A percentile compares a stretch with the other conserved stretches of the same genome.
Conservation (phyloP, 352 stramenopile species). For the Pythium utonaiense region DNA sequence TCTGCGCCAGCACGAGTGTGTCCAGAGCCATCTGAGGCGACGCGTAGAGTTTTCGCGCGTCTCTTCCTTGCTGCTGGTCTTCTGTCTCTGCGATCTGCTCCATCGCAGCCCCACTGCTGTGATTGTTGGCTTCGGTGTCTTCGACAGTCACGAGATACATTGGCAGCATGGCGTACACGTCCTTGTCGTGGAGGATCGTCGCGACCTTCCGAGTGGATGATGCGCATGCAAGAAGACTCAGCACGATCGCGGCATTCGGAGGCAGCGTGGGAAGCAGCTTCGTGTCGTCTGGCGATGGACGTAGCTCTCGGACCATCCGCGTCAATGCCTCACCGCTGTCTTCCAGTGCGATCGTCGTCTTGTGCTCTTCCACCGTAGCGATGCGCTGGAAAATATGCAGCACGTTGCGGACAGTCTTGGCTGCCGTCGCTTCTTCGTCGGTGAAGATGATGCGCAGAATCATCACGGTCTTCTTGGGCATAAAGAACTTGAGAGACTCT, state of each 20-base stretch:
- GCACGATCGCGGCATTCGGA: conserved; percentile 40
- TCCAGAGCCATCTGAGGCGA: conserved; percentile 23
- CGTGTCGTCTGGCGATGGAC: neutral
- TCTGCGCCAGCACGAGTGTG: conserved; percentile 18
- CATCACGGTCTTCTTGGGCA: conserved; percentile 75
- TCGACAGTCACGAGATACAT: conserved; percentile 33
- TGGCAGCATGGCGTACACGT: conserved; percentile 40
- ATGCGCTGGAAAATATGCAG: conserved; percentile 52
- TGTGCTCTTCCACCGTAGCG: conserved; percentile 71
- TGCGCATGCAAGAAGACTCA: conserved; percentile 40
- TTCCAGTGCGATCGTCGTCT: conserved; percentile 64
- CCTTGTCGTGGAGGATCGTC: conserved; percentile 49
- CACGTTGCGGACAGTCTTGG: conserved; percentile 66
- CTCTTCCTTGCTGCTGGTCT: neutral
- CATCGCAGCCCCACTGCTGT: neutral
- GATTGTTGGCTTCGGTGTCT: neutral
- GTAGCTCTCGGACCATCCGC: conserved; percentile 49
- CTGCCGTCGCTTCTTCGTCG: conserved; percentile 24
- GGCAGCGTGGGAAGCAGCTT: conserved; percentile 16
- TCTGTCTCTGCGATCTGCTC: too few relatives aligned
- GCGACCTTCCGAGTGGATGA: conserved; percentile 41
- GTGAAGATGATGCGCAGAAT: conserved; percentile 58
- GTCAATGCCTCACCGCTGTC: conserved; percentile 54
- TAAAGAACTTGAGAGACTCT: conserved; percentile 77
- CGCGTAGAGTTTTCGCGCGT: neutral